Base-by-base conservation (phyloP, 2,329 filamentous ascomycete genomes). In the Aspergillus novofumigatus region DNA sequence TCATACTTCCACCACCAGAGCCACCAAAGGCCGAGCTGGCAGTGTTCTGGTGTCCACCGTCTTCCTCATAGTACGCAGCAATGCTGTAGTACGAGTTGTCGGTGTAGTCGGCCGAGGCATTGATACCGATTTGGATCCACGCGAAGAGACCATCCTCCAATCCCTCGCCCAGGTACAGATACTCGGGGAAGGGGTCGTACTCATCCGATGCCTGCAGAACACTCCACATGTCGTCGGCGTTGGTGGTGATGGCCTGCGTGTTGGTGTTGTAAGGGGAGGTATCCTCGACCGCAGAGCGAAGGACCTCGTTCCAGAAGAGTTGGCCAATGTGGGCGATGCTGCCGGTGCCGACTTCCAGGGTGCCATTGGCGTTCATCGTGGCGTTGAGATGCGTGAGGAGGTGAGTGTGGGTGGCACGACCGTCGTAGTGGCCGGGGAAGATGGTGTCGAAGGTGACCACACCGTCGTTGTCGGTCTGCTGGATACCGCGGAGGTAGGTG, bases 141-240 rank as follows among this genome's bases (percentile, higher is more conserved):
- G 76, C 78, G 41, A 81, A 74, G 26, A 81, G 63, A 20, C 79
- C 78, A 58, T 80, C 78, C 10, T 71, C 63, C 21, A 81, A 66
- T 21, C 72, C 69, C 29, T 82, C 77, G 3, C 82, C 80, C 26
- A 84, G 77, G 54, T 81, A 78, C 45, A 81, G 73, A 59, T 81
- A 83, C 65, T 84, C 78, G 10, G 81, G 73, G 65, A 83, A 78
- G 0, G 82, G 82, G 57, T 82, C 79, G 54, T 79, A 79, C 42
- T 76, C 72, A 4, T 71, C 74, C 51, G 74, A 74, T 9, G 77
- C 74, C 62, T 77, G 72, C 58, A 67, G 60, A 17, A 76, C 67
- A 61, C 76, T 75, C 57, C 76, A 73, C 42, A 63, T 59, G 58
- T 81, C 79, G 1, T 77, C 72, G 3, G 71, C 72, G 57, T 82